A percentile compares a stretch with the other conserved stretches of the same genome.
These are phyloP conservation scores for Talinum fruticosum DNA, from an alignment of 148 eudicot species.

Conservation along the genomic window DNA sequence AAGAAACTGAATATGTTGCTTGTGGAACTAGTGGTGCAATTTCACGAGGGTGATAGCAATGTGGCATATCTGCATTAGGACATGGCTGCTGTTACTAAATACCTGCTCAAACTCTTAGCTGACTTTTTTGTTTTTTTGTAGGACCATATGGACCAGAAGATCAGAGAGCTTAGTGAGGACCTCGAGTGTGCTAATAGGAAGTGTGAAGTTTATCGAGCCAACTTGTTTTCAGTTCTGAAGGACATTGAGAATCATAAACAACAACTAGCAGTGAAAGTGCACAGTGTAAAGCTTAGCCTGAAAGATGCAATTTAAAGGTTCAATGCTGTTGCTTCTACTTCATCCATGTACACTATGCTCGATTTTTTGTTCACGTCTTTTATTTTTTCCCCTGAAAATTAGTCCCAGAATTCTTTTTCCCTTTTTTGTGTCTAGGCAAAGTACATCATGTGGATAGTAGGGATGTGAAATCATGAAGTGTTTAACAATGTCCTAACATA, in stretches of 20 bases:
- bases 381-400: neutral
- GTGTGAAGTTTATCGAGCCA: constrained; percentile 63
- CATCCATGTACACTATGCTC: constrained; percentile 9
- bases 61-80: neutral
- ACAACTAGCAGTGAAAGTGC: constrained; percentile 50
- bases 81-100: neutral
- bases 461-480: constrained; percentile 2
- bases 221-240: constrained; percentile 55
- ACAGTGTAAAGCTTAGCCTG: constrained; percentile 59
- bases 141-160: constrained; percentile 67
- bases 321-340: neutral
- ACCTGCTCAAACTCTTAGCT: constrained; percentile 9
- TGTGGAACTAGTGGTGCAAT: neutral
- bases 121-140: constrained; percentile 17
- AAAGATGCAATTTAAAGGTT: constrained; percentile 35
- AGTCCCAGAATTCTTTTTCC: neutral
- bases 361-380: neutral
- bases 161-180: constrained; percentile 48
- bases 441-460: constrained; percentile 28
- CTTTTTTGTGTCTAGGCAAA: neutral
- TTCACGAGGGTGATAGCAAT: neutral
- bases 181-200: constrained; percentile 53
- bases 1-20: neutral
- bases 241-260: constrained; percentile 69
- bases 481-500: constrained; percentile 12